These are phyloP conservation scores for Thalassiosira tumida DNA, from an alignment of 352 stramenopile species.

Conservation along the genomic window DNA sequence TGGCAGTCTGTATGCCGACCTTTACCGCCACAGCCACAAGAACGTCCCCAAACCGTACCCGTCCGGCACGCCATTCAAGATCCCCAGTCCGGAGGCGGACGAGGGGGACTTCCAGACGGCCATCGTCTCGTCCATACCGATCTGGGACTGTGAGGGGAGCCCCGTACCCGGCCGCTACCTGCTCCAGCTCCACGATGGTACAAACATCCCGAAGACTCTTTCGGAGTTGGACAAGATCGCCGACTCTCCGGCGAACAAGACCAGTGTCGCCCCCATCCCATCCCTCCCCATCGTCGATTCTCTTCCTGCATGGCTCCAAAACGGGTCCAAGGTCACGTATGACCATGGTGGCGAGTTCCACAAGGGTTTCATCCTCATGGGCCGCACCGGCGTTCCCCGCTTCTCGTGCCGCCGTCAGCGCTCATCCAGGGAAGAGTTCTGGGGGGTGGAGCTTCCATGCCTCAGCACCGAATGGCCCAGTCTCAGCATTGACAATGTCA, in stretches of 20 bases:
- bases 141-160: too few relatives aligned
- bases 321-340: neutral
- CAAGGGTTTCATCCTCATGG: conserved; percentile 1
- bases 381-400: too few relatives aligned
- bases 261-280: too few relatives aligned
- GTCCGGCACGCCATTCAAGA: conserved; percentile 52
- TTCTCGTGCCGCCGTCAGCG: neutral
- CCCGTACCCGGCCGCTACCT: too few relatives aligned
- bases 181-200: too few relatives aligned
- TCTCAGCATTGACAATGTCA: neutral
- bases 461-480: neutral
- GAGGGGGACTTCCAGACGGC: too few relatives aligned
- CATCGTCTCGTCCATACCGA: too few relatives aligned
- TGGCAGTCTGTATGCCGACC: conserved; percentile 41
- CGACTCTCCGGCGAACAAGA: too few relatives aligned
- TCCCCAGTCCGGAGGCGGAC: too few relatives aligned
- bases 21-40: conserved; percentile 14
- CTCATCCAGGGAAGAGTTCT: neutral
- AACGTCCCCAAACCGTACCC: conserved; percentile 12
- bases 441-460: neutral
- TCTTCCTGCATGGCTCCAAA: neutral
- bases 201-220: too few relatives aligned
- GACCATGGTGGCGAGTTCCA: neutral
- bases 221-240: too few relatives aligned
- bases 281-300: too few relatives aligned